phyloP scores from a whole-genome alignment of 2,329 filamentous ascomycete species.

The Nemania diffusa region DNA sequence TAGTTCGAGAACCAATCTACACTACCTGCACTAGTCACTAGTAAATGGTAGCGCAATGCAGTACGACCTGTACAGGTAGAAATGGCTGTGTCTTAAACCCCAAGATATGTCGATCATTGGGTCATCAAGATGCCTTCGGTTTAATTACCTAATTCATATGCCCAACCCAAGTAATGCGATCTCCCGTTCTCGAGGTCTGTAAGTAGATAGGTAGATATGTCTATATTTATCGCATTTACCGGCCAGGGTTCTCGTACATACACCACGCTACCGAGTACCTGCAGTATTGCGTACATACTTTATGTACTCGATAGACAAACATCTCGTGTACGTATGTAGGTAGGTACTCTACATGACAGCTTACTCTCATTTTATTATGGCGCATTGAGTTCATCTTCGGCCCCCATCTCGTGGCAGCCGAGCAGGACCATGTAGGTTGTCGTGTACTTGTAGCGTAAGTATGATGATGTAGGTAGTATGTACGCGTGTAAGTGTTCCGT shows the following conservation, averaged over 20 bases:
- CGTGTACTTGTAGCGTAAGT: background rate
- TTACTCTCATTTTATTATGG: background rate
- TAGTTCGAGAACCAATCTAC: background rate
- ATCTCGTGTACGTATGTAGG: too few species aligned
- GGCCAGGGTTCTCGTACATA: background rate
- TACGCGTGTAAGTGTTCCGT: background rate
- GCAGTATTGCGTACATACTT: too few species aligned
- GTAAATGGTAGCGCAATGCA: background rate
- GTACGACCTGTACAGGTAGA: background rate
- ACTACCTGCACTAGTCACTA: background rate
- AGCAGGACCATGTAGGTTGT: background rate
- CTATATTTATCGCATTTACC: background rate
- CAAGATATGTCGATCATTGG: background rate
- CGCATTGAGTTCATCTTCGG: background rate
- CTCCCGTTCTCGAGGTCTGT: background rate
- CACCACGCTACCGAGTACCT: too few species aligned
- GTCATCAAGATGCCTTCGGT: background rate
- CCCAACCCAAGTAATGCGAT: constrained; percentile 1
- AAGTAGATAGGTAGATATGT: background rate
- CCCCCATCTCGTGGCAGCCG: constrained; percentile 17
- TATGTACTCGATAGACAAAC: too few species aligned
- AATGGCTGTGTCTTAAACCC: background rate
- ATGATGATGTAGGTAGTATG: constrained; percentile 1
- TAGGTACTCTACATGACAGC: background rate
- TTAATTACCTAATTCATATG: constrained; percentile 4